Base-by-base conservation (phyloP, 129 eudicot genomes). In the Tagetes erecta region DNA sequence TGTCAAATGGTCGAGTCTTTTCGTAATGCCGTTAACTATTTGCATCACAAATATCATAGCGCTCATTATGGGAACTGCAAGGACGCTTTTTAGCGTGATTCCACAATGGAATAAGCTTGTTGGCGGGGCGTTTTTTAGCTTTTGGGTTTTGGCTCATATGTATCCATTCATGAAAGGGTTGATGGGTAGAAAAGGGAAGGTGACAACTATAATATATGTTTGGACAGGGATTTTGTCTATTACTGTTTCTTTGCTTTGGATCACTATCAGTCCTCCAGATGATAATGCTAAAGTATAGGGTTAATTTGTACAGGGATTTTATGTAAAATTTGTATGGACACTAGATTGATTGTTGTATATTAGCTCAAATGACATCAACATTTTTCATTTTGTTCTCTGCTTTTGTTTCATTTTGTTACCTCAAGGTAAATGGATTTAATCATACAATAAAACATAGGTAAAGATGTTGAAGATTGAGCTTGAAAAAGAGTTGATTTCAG, bases 71-170 rank as follows among this genome's bases (percentile, higher is more conserved):
- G 96, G 89, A 30, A 57, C 83, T 12, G 81, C 94, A 39, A 85
- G 91, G 75, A 89, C 94, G 39, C 70, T 92, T 4, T 92, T 87
- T 64, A 83, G 94, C 46, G 93, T 83, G 76, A 78, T 92, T 40
- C 97, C 97, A 0, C 76, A 92, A 46, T 92, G 97, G 97, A 89
- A 75, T 39, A 92, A 88, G 84, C 91, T 92, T 30, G 55, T 89
- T 34, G 97, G 97, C 53, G 93, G 96, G 3, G 76, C 81, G 8
- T 92, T 89, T 76, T 92, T 92, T 76, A 85, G 91, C 83, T 87
- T 92, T 64, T 92, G 97, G 97, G 97, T 92, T 33, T 76, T 92
- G 83, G 83, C 91, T 3, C 97, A 89, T 62, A 86, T 88, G 96
- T 89, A 89, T 68, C 97, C 97, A 0, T 92, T 92, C 62, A 84